These are phyloP conservation scores for Solanum hybrid DNA, from an alignment of 305 asterid genomes.

Conservation along the genomic window DNA sequence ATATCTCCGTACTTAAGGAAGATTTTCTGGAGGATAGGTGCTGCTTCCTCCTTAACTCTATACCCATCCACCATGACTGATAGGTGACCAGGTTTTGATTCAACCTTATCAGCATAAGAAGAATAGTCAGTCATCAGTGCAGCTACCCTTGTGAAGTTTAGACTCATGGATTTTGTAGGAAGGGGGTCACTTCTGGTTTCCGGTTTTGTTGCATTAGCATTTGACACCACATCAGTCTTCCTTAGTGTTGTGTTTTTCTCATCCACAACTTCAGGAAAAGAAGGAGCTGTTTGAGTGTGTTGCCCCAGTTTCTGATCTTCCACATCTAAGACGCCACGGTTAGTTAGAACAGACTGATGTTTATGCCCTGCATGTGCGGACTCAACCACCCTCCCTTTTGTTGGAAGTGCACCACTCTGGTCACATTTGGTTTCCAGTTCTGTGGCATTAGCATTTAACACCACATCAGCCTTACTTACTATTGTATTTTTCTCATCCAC, in stretches of 20 bases:
- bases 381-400: neutral
- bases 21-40: conserved; percentile 13
- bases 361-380: neutral
- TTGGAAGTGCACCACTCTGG: neutral
- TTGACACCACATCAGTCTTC: neutral
- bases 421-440: neutral
- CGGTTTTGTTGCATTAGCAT: neutral
- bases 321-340: neutral
- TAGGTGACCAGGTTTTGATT: neutral
- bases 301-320: neutral
- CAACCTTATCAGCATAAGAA: conserved; percentile 5
- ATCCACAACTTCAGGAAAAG: neutral
- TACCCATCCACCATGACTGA: conserved; percentile 8
- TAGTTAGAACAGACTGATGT: neutral
- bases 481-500: neutral
- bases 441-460: neutral
- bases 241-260: neutral
- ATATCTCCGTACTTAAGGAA: conserved; percentile 24
- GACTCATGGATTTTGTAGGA: neutral
- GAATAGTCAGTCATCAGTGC: neutral
- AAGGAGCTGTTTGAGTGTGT: neutral
- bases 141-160: neutral
- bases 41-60: conserved; percentile 17
- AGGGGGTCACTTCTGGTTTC: neutral
- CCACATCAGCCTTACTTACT: neutral